phyloP scores from a whole-genome alignment of 768 basidiomycete species.

The Mrakia frigida region DNA sequence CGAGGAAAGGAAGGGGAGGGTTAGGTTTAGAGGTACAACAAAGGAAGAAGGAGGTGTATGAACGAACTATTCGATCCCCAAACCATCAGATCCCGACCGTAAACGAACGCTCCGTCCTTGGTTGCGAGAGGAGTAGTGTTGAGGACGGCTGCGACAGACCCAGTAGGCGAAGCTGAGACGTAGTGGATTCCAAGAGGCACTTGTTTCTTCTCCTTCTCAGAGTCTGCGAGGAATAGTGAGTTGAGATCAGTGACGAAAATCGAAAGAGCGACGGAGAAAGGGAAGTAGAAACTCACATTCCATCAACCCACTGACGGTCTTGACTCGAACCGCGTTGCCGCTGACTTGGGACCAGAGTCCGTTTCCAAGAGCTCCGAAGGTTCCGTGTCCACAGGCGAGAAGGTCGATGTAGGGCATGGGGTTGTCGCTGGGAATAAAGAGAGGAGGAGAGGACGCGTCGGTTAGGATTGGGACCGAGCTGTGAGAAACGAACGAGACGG shows the following conservation, averaged over 20 bases:
- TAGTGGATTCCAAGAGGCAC: slow-evolving; percentile 34
- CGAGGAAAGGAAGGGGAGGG: not conserved
- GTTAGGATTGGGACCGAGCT: not conserved
- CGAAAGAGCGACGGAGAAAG: not conserved
- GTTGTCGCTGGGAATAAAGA: not conserved
- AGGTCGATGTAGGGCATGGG: slow-evolving; percentile 12
- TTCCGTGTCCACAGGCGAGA: slow-evolving; percentile 22
- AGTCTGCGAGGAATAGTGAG: slow-evolving; percentile 16
- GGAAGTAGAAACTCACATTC: slow-evolving; percentile 15
- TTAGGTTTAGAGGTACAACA: not conserved
- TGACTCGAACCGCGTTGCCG: slow-evolving; percentile 17
- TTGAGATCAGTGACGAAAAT: not conserved
- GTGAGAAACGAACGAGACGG: not conserved
- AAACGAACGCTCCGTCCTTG: slow-evolving; percentile 30
- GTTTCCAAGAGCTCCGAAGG: slow-evolving; percentile 27
- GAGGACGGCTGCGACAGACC: slow-evolving; percentile 35
- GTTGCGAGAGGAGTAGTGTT: slow-evolving; percentile 36
- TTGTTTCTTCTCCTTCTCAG: slow-evolving; percentile 28
- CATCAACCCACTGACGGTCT: slow-evolving; percentile 19
- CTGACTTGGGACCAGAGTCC: slow-evolving; percentile 26
- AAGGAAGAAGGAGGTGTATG: not conserved
- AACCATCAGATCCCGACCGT: slow-evolving; percentile 45
- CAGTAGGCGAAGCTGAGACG: slow-evolving; percentile 35
- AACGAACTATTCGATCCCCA: slow-evolving; percentile 43
- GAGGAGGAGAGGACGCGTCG: no score